A percentile compares a stretch with the other conserved stretches of the same genome.
Conservation (phyloP, 208 protist species). For the Acanthamoeba healyi region DNA sequence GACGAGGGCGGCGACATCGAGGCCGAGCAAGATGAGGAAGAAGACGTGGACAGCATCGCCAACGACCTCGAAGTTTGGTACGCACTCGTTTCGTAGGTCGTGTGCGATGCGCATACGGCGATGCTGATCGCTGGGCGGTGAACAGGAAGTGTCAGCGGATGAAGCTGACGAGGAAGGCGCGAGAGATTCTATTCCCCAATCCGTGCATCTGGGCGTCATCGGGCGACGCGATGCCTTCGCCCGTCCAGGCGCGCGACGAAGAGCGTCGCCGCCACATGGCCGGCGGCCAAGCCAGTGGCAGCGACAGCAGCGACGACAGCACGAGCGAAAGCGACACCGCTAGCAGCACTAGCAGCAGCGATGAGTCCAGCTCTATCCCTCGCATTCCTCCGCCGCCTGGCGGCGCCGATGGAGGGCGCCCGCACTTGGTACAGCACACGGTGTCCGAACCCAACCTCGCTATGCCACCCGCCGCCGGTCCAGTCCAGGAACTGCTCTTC, state of each 20-base stretch:
- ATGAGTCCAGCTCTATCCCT: neutral
- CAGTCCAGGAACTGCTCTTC: too few species aligned
- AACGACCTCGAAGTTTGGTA: conserved; percentile 60
- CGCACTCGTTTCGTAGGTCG: neutral
- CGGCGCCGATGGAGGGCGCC: neutral
- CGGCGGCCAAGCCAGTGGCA: neutral
- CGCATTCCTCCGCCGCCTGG: neutral
- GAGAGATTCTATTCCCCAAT: conserved; percentile 32
- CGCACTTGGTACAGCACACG: neutral
- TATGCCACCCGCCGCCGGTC: neutral
- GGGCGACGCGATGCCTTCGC: neutral
- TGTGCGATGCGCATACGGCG: too few species aligned
- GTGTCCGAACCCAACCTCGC: neutral
- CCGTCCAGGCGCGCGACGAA: conserved; percentile 35
- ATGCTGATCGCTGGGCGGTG: neutral
- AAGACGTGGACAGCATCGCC: conserved; percentile 59
- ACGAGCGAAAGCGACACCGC: neutral
- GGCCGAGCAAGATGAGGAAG: conserved; percentile 54
- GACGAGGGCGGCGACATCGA: conserved; percentile 55
- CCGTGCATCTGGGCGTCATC: conserved; percentile 50
- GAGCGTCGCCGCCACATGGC: conserved; percentile 50
- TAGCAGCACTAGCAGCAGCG: neutral
- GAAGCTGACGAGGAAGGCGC: conserved; percentile 32
- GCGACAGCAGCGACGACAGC: neutral
- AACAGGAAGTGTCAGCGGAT: conserved; percentile 49